Base-by-base conservation (phyloP, 306 rosid species). In the Mimosa pudica region DNA sequence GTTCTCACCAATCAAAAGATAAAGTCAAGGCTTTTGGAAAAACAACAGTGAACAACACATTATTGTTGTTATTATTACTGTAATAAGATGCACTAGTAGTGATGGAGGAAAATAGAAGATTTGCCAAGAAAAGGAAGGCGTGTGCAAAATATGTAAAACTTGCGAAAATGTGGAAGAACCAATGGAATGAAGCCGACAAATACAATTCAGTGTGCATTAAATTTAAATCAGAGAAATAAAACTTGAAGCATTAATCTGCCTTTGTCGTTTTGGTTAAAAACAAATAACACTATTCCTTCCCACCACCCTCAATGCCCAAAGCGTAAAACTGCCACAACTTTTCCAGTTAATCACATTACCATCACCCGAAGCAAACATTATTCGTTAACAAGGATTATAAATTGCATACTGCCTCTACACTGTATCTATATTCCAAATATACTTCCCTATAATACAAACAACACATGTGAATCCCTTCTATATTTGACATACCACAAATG, bases 191-290 rank as follows among this genome's bases (percentile, higher is more conserved):
- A 65, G 48, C 30, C 71, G 72, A 67, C 51, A 67, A 17, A 42
- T 16, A 6, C 14, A 67, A 0, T 8, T 7, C 1, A 16, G 20
- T 7, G 17, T 11, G 12, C 49, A 66, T 66, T 49, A 17, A 48
- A 66, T 36, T 66, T 49, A 17, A 48, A 66, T 36, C 46, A 46
- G 5, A 48, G 55, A 71, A 32, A 71, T 24, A 52, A 55, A 77
- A 52, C 20, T 33, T 14, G 65, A 67, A 41, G 18, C 30, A 14
- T 33, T 44, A 35, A 57, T 61, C 65, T 75, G 51, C 62, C 41
- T 74, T 69, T 69, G 76, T 81, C 89, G 55, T 72, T 65, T 66
- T 70, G 80, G 80, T 76, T 71, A 74, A 76, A 67, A 75, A 70
- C 85, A 89, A 86, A 69, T 51, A 33, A 32, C 73, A 10, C 61